Percentiles rank a stretch among this genome's conserved stretches.
Evolutionary conservation across 129 eudicot genomes (phyloP).

Genomic region (Artemisia tridentata): DNA sequence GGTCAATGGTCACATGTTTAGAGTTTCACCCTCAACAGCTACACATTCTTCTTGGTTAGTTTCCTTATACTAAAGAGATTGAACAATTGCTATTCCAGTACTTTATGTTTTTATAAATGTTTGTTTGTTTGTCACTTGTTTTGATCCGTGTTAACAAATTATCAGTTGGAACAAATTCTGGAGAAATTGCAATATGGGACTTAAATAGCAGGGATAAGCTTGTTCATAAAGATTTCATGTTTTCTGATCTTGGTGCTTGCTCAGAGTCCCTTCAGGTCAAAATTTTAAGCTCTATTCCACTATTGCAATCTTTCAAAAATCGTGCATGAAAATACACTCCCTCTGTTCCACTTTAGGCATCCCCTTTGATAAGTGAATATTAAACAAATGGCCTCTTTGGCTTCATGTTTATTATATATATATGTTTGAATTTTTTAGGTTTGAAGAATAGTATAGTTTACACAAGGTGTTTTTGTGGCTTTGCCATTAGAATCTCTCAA

Average conservation of each 20-base stretch:
- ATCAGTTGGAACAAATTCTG: constrained; percentile 70
- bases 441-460: background rate
- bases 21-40: constrained; percentile 87
- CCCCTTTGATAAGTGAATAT: constrained; percentile 16
- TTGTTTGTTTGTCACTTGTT: constrained; percentile 9
- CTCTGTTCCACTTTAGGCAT: constrained; percentile 15
- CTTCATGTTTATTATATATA: background rate
- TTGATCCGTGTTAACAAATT: constrained; percentile 15
- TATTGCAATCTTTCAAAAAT: background rate
- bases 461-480: background rate
- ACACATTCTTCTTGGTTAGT: constrained; percentile 72
- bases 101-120: background rate
- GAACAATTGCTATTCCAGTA: constrained; percentile 1
- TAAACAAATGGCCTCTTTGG: background rate
- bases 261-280: constrained; percentile 74
- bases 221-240: constrained; percentile 61
- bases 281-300: background rate
- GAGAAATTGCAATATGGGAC: constrained; percentile 73
- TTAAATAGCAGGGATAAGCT: constrained; percentile 63
- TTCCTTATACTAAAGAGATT: constrained; percentile 11
- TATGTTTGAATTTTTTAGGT: background rate
- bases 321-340: background rate
- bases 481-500: background rate
- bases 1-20: constrained; percentile 69
- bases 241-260: constrained; percentile 63